Base-by-base conservation (phyloP, 192 early-diverging fungal species). In the Cetraspora pellucida region DNA sequence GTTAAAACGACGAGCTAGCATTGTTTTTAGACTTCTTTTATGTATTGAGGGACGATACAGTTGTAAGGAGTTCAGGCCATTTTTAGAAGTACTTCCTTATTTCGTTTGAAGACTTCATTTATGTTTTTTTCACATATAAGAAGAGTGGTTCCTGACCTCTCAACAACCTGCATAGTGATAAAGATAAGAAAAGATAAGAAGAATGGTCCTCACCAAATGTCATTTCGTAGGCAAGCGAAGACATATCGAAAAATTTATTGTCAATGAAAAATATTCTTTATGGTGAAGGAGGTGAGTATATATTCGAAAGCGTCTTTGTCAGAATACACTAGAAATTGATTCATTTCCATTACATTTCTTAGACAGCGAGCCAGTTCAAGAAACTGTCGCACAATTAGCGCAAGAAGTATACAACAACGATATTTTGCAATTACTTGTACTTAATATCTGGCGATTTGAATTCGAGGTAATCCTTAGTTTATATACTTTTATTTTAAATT, bases 331-430 rank as follows among this genome's bases (percentile, higher is more conserved):
- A 9, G n/a, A 17, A 44, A 44, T 65, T 65, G 10, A 43, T 37
- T 27, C 17, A 11, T 19, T 47, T 52, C 64, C 23, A 76, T 73
- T 55, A 19, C 49, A 25, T 69, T 63, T 11, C n/a, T 55, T 78
- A 95, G 94, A 95, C 55, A 89, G 82, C 77, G 94, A 95, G 55
- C 95, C 94, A 11, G 82, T 86, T 23, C 94, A 95, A 37, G 98
- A 99, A 81, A 90, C 89, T 65, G 96, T 98, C 7, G 91, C 94
- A 14, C 95, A 97, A 79, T 87, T 99, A 52, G 90, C 97, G 6
- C 96, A 98, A 84, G 98, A 98, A 87, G 91, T 97, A 45, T 96
- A 97, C 87, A 93, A 90, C 75, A 93, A 89, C 43, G 95, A 98
- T 79, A 85, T 99, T 65, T 87, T 99, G 16, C 93, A 93, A 44